These are phyloP conservation scores for Cardamine resedifolia DNA, from an alignment of 345 rosid genomes.

Conservation along the genomic window DNA sequence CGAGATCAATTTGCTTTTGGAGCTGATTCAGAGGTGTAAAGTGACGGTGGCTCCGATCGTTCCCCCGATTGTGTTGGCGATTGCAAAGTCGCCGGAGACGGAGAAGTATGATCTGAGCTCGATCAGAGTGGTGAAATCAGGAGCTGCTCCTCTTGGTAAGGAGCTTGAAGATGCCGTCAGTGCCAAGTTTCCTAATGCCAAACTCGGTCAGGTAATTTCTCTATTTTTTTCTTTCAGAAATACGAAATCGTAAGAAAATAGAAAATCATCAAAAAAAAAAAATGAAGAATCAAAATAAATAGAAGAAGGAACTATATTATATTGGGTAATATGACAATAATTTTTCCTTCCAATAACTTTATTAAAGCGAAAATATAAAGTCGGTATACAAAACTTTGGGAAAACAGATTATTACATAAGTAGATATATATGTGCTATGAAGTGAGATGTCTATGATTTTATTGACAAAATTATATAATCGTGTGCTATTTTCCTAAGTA, in stretches of 20 bases:
- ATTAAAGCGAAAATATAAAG: too few relatives aligned
- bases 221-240: background rate
- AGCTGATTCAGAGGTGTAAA: conserved; percentile 58
- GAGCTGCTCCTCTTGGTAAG: conserved; percentile 91
- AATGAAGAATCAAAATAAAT: background rate
- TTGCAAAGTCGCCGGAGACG: conserved; percentile 58
- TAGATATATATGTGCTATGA: too few relatives aligned
- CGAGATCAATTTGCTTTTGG: conserved; percentile 56
- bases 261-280: too few relatives aligned
- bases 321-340: too few relatives aligned
- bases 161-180: conserved; percentile 80
- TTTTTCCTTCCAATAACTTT: too few relatives aligned
- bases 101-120: conserved; percentile 72
- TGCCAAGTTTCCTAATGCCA: conserved; percentile 72
- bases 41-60: conserved; percentile 77
- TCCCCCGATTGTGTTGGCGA: conserved; percentile 74
- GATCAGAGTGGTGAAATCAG: conserved; percentile 64
- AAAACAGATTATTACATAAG: too few relatives aligned
- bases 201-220: conserved; percentile 73
- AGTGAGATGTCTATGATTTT: too few relatives aligned
- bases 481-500: too few relatives aligned
- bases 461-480: background rate
- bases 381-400: too few relatives aligned
- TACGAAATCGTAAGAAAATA: background rate
- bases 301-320: background rate